A percentile compares a stretch with the other conserved stretches of the same genome.
phyloP scores from a whole-genome alignment of 78 protist genomes.

The Tieghemostelium lacteum region DNA sequence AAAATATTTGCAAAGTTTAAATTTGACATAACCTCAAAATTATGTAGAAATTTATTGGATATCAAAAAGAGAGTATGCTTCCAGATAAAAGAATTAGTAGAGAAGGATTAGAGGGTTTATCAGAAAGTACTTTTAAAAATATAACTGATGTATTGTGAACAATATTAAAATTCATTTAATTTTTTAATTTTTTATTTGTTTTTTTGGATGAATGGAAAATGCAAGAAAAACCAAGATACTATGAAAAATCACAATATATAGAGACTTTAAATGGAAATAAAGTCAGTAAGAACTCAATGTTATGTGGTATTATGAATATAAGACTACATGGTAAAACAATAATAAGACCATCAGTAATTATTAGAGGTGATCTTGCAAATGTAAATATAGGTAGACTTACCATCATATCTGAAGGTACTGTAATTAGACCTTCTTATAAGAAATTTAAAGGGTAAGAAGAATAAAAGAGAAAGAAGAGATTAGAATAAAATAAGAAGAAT shows the following conservation, averaged over 20 bases:
- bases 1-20: too few relatives aligned
- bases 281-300: conserved; percentile 58
- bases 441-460: conserved; percentile 57
- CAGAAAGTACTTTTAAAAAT: too few relatives aligned
- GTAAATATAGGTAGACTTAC: conserved; percentile 74
- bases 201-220: conserved; percentile 9
- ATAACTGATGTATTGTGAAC: too few relatives aligned
- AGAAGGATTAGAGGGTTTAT: too few relatives aligned
- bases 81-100: too few relatives aligned
- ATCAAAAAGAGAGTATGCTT: too few relatives aligned
- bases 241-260: conserved; percentile 65
- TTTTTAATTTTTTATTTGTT: too few relatives aligned
- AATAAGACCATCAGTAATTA: conserved; percentile 50
- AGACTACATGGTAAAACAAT: conserved; percentile 69
- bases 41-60: too few relatives aligned
- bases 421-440: conserved; percentile 69
- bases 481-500: too few relatives aligned
- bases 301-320: conserved; percentile 74
- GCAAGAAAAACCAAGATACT: conserved; percentile 43
- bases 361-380: conserved; percentile 73
- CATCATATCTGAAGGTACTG: conserved; percentile 32
- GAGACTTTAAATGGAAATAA: conserved; percentile 77
- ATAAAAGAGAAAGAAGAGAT: neutral
- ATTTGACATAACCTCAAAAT: too few relatives aligned
- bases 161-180: too few relatives aligned